Evolutionary conservation across 2,329 filamentous ascomycete species (phyloP).

Genomic region (Fusarium lateritium): DNA sequence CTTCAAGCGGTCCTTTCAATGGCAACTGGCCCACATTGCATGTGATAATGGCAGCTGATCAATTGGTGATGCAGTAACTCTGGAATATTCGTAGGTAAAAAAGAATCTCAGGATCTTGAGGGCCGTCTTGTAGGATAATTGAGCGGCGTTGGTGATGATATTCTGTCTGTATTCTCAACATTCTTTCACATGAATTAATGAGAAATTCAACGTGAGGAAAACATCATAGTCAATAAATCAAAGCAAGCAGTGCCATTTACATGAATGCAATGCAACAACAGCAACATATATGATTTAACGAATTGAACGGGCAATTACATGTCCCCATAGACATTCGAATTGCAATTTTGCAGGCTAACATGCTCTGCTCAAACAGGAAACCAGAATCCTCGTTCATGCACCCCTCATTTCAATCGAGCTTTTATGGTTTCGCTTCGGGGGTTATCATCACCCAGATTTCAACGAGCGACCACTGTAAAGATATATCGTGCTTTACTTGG

Average conservation of each 20-base stretch:
- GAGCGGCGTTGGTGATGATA: too few species aligned
- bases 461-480: not conserved
- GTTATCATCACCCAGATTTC: too few species aligned
- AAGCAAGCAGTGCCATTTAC: not conserved
- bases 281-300: not conserved
- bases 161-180: not conserved
- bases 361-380: slow-evolving; percentile 2
- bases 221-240: too few species aligned
- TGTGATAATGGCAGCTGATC: not conserved
- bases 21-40: not conserved
- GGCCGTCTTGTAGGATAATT: not conserved
- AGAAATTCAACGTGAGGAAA: too few species aligned
- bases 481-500: slow-evolving; percentile 27
- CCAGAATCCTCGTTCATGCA: not conserved
- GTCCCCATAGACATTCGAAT: not conserved
- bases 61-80: not conserved
- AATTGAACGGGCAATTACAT: not conserved
- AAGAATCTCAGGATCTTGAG: too few species aligned
- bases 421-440: not conserved
- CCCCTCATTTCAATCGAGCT: not conserved
- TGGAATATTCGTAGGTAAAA: not conserved
- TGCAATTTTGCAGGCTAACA: slow-evolving; percentile 5
- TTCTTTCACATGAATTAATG: too few species aligned
- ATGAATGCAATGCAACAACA: not conserved
- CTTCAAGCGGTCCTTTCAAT: not conserved